These are phyloP conservation scores for Fusarium succisae DNA, from an alignment of 2,329 filamentous ascomycete genomes.

Conservation along the genomic window DNA sequence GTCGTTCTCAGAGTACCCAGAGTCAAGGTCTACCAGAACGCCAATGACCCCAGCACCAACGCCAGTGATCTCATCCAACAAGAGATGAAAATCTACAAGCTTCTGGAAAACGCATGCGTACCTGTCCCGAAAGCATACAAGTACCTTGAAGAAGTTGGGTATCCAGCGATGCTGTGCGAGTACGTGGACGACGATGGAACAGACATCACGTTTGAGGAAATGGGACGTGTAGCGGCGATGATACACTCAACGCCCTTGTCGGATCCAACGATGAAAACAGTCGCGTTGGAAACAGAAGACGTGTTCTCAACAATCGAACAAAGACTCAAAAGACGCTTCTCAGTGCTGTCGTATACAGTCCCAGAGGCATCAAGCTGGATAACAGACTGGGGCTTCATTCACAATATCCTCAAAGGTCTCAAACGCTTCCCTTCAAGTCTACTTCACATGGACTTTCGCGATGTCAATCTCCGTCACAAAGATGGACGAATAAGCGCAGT, in stretches of 20 bases:
- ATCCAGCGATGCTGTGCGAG: constrained; percentile 16
- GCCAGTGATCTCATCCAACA: background rate
- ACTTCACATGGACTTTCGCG: constrained; percentile 17
- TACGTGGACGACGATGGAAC: constrained; percentile 11
- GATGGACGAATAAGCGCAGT: constrained; percentile 1
- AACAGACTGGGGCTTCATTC: background rate
- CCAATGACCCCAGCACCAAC: background rate
- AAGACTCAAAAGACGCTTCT: constrained; percentile 4
- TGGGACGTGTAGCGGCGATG: constrained; percentile 5
- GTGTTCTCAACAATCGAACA: background rate
- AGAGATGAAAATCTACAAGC: constrained; percentile 3
- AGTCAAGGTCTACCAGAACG: constrained; percentile 12
- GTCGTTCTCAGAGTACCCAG: constrained; percentile 9
- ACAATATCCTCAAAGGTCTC: background rate
- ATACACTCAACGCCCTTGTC: background rate
- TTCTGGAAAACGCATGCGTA: background rate
- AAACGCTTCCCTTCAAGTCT: background rate
- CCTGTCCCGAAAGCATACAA: background rate
- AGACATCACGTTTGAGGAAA: background rate
- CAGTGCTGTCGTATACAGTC: background rate
- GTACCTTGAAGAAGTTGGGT: background rate
- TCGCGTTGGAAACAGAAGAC: background rate
- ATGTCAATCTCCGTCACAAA: background rate
- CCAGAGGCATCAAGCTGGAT: background rate
- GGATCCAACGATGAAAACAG: fast-evolving